Evolutionary conservation across 345 rosid genomes (phyloP), one percentile per base, ranked within the genome.

Genomic region (Crucihimalaya himalaica): DNA sequence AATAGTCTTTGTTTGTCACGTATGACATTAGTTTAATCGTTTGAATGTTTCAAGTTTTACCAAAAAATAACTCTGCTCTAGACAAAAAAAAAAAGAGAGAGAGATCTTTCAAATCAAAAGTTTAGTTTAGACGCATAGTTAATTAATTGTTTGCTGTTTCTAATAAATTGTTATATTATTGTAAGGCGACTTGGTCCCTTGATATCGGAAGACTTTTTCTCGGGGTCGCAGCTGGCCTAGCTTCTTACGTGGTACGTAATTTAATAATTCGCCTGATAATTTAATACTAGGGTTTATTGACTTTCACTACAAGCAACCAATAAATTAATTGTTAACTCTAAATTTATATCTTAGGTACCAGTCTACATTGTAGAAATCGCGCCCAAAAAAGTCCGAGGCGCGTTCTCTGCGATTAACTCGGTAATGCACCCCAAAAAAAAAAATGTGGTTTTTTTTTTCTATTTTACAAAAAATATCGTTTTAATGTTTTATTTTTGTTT

Each of bases 301-400:
- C 28, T 9, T 32, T 27, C 6, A 34, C 48, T 21, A 58, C 62
- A 66, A 39, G 16, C 19, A 74, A 66, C 45, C 54, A 54, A 28
- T 35, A 39, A 56, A 12, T 61, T 29, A 21, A 19, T 45, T 16
- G 5, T 45, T 39, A 18, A 61, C 50, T 68, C 12, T 5, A 53
- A 52, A 5, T 29, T 0, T 62, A 54, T n/a, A 53, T 27, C 46
- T 14, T 4, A 93, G 97, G 92, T 86, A 31, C 97, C 97, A 0
- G 54, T 93, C 23, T 93, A 83, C 78, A 88, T 93, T 65, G 98
- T 96, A 56, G 98, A 93, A 84, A 80, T 93, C 20, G 85, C 98
- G 10, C 97, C 97, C 11, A 89, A 86, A 78, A 72, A 83, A 40
- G 68, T 87, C 40, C 80, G 97, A 63, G 97, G 98, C 79, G 86